phyloP scores from a whole-genome alignment of 169 alveolate genomes.

The Eimeria tenella region DNA sequence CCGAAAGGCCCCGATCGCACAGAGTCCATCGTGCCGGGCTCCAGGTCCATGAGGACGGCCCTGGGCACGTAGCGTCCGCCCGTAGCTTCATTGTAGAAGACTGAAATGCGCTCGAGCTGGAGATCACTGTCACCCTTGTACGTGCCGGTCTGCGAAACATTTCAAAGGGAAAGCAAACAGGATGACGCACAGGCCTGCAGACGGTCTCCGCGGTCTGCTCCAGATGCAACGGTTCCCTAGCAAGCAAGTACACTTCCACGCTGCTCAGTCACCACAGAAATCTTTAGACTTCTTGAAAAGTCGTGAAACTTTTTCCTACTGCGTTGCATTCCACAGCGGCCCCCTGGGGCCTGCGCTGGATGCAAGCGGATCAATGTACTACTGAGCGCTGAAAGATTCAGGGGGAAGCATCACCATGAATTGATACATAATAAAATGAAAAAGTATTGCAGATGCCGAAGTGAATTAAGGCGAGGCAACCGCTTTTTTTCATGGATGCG shows the following conservation, averaged over 20 bases:
- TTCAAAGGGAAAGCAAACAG: background rate
- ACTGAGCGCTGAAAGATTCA: background rate
- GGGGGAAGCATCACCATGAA: background rate
- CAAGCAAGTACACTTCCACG: background rate
- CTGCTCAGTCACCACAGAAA: background rate
- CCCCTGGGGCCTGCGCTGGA: slow-evolving; percentile 33
- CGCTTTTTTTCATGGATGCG: slow-evolving; percentile 10
- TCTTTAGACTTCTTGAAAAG: background rate
- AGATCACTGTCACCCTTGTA: slow-evolving; percentile 98
- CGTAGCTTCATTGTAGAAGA: slow-evolving; percentile 98
- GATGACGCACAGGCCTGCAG: background rate
- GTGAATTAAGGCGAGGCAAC: slow-evolving; percentile 58
- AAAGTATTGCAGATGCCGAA: slow-evolving; percentile 14
- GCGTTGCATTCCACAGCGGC: background rate
- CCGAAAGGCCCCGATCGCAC: slow-evolving; percentile 99
- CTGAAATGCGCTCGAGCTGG: slow-evolving; percentile 97
- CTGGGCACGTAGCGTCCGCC: slow-evolving; percentile 99
- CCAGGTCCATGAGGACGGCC: slow-evolving; percentile 99
- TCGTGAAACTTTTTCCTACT: background rate
- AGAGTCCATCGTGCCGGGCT: slow-evolving; percentile 99
- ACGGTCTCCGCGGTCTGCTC: no score
- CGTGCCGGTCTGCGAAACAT: slow-evolving; percentile 91
- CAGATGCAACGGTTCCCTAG: background rate
- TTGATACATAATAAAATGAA: background rate
- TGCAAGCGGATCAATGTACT: background rate